Base-by-base conservation (phyloP, 2,329 filamentous ascomycete species). In the Trichoderma asperellum region DNA sequence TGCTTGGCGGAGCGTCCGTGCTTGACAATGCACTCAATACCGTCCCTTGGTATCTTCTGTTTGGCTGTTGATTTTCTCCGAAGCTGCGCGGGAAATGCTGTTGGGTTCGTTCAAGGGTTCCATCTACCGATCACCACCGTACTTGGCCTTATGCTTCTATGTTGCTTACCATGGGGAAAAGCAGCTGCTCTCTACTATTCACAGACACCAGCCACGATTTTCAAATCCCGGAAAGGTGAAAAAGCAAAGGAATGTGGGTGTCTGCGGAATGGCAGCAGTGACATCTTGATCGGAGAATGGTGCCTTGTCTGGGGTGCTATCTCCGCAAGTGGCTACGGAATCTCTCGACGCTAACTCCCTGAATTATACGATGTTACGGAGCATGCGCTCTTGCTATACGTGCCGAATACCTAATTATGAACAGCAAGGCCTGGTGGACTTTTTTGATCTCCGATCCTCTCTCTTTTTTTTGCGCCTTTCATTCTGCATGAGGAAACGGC, bases 271-370 rank as follows among this genome's bases (percentile, higher is more conserved):
- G 2, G 16, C 27, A 2, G 27, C 57, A 61, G 59, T 49, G 59
- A 49, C 59, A 61, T 49, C 0, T 24, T 24, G 5, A 8, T 49
- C 59, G 59, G 59, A 61, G 59, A 61, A 61, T 61, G 59, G 40
- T 29, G 59, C 18, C 40, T 32, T 40, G 40, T 49, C 12, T 43
- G 59, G 58, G 58, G 40, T 32, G 59, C 40, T 49, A 61, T 61
- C 40, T 61, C 59, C 59, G 59, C 40, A 29, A 12, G 24, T 34
- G 5, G 32, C 8, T n/a, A 43, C 40, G 40, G 40, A 43, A 43
- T 43, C 40, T 43, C 14, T 43, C 40, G 40, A 43, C 29, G 40
- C 59, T 61, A 61, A 43, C 59, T 49, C 18, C 47, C 21, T 49
- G 47, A 43, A 18, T 43, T 43, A 43, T 43, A 43, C 40, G 40